Base-by-base conservation (phyloP, 2,329 filamentous ascomycete genomes). In the Lasiodiplodia gonubiensis region DNA sequence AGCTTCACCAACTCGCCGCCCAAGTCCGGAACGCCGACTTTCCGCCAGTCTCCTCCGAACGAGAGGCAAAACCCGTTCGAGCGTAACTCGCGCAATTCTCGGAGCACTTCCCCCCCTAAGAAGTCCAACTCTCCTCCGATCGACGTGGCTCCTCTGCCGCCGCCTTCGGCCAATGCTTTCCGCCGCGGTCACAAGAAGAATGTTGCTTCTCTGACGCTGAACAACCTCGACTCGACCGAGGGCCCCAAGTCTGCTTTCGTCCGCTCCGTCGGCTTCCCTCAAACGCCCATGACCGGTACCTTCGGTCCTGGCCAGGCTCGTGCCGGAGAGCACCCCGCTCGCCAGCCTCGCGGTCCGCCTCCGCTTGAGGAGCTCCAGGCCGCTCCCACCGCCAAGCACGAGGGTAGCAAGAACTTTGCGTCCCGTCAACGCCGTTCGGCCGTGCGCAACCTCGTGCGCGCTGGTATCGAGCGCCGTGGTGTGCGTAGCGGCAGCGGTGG, bases 321-420 rank as follows among this genome's bases (percentile, higher is more conserved):
- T 77, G 93, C 93, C 75, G 95, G 95, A 72, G 95, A 98, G 81
- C 95, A 99, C 77, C 95, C 95, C 10, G 83, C 92, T 64, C 93
- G 95, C 68, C 95, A 99, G 80, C 95, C 95, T 64, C 92, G 93
- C 70, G 94, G 94, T 5, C 95, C 95, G 27, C 95, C 95, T 16
- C 89, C 92, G 16, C 86, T 98, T 61, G 95, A 99, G 72, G 95
- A 99, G 81, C 88, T 99, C 69, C 88, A 90, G 75, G 86, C 90
- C 23, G 95, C 94, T 81, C 95, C 95, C 1, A 98, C 94, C 10
- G 90, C 92, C 72, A 97, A 93, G 82, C 88, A 94, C 70, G 94
- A 98, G 79, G 95, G 94, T 27, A 97, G 94, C 88, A 85, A 97
- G 88, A 99, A 99, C 83, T 99, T 99, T 81, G 91, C 92, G 12